Conservation (phyloP, 2,329 filamentous ascomycete genomes). For the Huntiella moniliformis region DNA sequence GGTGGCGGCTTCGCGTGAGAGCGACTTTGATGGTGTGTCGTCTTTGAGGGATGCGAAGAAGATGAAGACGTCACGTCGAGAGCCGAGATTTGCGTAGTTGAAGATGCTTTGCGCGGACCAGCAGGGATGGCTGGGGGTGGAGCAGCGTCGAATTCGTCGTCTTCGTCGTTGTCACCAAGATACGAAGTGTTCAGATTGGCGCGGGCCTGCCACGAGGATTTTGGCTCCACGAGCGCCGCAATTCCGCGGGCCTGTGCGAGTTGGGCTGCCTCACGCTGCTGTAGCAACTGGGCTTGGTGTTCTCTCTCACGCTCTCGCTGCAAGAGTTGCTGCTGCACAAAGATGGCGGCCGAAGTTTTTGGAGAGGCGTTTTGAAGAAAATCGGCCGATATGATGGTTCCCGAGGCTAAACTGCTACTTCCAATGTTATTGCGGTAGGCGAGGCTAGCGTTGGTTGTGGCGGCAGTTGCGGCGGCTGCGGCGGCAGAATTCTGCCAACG, state of each 20-base stretch:
- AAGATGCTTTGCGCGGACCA: slow-evolving; percentile 42
- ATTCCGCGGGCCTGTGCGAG: slow-evolving; percentile 6
- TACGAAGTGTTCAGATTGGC: slow-evolving; percentile 30
- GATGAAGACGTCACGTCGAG: slow-evolving; percentile 21
- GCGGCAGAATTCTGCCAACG: slow-evolving; percentile 24
- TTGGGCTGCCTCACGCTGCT: slow-evolving; percentile 3
- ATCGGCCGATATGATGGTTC: not conserved
- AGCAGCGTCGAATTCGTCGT: slow-evolving; percentile 51
- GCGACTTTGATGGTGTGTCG: not conserved
- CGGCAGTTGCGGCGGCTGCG: not conserved
- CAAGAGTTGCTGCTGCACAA: slow-evolving; percentile 7
- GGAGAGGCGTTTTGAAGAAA: slow-evolving; percentile 3
- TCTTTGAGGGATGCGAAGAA: not conserved
- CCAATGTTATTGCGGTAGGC: not conserved
- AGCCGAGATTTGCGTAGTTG: slow-evolving; percentile 12
- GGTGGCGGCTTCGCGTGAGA: slow-evolving; percentile 15
- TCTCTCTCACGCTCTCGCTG: slow-evolving; percentile 5
- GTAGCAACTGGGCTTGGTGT: not conserved
- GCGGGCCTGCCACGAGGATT: slow-evolving; percentile 27
- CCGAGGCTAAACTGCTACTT: too few species aligned
- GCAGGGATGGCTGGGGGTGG: slow-evolving; percentile 70
- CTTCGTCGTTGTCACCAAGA: slow-evolving; percentile 23
- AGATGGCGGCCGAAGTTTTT: slow-evolving; percentile 1
- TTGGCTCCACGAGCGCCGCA: slow-evolving; percentile 15
- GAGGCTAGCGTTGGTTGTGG: not conserved